Evolutionary conservation across 2,329 filamentous ascomycete genomes (phyloP).

Genomic region (Talaromyces marneffei): DNA sequence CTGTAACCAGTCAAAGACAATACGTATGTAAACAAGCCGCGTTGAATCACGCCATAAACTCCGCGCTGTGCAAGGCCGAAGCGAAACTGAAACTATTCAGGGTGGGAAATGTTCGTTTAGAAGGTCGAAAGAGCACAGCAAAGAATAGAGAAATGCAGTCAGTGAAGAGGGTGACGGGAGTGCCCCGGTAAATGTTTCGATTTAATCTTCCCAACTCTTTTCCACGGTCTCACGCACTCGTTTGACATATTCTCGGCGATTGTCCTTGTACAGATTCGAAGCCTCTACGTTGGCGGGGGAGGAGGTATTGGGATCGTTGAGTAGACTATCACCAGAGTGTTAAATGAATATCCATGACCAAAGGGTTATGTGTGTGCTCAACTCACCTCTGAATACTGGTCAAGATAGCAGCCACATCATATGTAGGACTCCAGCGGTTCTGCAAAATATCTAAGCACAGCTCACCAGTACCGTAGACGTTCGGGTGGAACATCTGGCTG

Average conservation of each 20-base stretch:
- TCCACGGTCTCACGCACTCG: constrained; percentile 93
- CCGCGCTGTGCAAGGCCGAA: constrained; percentile 36
- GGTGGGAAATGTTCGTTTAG: not conserved
- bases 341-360: too few relatives aligned
- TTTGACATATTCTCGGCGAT: constrained; percentile 93
- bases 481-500: constrained; percentile 98
- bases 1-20: not conserved
- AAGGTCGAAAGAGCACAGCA: constrained; percentile 7
- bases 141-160: not conserved
- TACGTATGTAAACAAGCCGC: constrained; percentile 13
- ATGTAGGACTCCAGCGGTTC: constrained; percentile 97
- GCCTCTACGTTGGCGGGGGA: constrained; percentile 97
- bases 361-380: not conserved
- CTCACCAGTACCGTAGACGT: constrained; percentile 95
- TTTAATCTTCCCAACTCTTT: constrained; percentile 95
- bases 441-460: constrained; percentile 94
- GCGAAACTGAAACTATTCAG: constrained; percentile 6
- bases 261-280: constrained; percentile 97
- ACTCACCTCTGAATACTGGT: constrained; percentile 92
- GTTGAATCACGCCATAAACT: constrained; percentile 37
- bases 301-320: constrained; percentile 98
- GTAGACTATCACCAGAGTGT: constrained; percentile 53
- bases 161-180: too few relatives aligned
- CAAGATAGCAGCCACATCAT: constrained; percentile 93
- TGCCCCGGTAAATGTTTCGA: too few relatives aligned